Conservation (phyloP, 2,329 filamentous ascomycete genomes). For the Colletotrichum gloeosporioides region DNA sequence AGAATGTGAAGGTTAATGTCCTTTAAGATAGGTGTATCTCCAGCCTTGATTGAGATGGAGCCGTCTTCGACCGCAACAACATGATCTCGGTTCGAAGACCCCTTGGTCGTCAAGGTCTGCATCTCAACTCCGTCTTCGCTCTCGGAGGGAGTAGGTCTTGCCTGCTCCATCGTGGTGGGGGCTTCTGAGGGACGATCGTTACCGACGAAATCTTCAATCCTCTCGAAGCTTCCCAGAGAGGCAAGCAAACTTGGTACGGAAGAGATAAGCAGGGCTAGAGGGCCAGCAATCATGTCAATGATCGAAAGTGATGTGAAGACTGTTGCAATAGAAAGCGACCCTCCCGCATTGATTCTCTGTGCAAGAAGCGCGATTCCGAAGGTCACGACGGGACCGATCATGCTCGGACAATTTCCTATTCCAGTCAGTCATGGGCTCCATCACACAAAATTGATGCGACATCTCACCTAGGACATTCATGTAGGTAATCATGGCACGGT, state of each 20-base stretch:
- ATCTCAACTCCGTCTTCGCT: background rate
- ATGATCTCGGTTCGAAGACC: background rate
- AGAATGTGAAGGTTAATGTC: slow-evolving; percentile 2
- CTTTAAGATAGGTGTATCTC: background rate
- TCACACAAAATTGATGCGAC: rapidly evolving
- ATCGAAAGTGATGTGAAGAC: slow-evolving; percentile 30
- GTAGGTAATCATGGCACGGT: slow-evolving; percentile 17
- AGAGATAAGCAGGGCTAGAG: slow-evolving; percentile 24
- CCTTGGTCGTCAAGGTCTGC: background rate
- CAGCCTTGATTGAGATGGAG: background rate
- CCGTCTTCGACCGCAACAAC: background rate
- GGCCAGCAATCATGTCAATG: slow-evolving; percentile 25
- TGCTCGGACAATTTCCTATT: slow-evolving; percentile 12
- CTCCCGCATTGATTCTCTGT: background rate
- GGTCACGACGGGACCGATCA: slow-evolving; percentile 22
- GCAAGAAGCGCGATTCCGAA: slow-evolving; percentile 26
- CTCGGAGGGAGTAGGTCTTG: background rate
- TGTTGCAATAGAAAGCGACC: background rate
- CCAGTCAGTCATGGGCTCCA: background rate
- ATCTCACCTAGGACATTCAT: slow-evolving; percentile 13
- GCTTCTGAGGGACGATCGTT: background rate
- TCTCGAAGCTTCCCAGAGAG: slow-evolving; percentile 28
- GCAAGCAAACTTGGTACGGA: slow-evolving; percentile 26
- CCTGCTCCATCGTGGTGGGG: background rate
- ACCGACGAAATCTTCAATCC: slow-evolving; percentile 24